Conservation (phyloP, 495 filamentous ascomycete species). For the Rusavskia elegans region DNA sequence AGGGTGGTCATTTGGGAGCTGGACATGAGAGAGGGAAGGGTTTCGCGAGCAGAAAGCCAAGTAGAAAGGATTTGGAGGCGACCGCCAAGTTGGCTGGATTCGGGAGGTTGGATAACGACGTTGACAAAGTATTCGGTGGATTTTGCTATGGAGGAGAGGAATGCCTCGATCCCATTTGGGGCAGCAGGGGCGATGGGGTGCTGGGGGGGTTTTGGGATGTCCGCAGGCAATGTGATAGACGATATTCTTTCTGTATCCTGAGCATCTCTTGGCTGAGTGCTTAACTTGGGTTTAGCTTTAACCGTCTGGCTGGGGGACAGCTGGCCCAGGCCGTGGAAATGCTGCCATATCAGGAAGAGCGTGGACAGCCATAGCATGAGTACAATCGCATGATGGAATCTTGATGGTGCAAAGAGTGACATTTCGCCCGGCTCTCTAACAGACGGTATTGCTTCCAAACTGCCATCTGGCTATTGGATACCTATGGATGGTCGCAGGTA, state of each 20-base stretch:
- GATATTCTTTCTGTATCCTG: no score
- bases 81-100: slow-evolving; percentile 2
- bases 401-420: neutral
- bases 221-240: neutral
- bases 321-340: neutral
- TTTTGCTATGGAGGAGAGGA: slow-evolving; percentile 1
- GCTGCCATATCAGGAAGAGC: neutral
- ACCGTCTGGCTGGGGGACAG: no score
- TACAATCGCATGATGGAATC: neutral
- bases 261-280: no score
- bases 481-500: no score
- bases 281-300: no score
- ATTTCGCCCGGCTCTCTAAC: neutral
- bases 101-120: neutral
- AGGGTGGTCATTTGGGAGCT: neutral
- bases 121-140: slow-evolving; percentile 4
- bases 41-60: slow-evolving; percentile 2
- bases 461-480: neutral
- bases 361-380: neutral
- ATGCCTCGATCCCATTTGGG: neutral
- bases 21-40: neutral
- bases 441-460: no score
- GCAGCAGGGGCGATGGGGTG: neutral
- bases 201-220: neutral
- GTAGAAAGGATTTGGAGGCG: slow-evolving; percentile 3